Conservation (phyloP, 495 filamentous ascomycete species). For the Neurospora sp. region DNA sequence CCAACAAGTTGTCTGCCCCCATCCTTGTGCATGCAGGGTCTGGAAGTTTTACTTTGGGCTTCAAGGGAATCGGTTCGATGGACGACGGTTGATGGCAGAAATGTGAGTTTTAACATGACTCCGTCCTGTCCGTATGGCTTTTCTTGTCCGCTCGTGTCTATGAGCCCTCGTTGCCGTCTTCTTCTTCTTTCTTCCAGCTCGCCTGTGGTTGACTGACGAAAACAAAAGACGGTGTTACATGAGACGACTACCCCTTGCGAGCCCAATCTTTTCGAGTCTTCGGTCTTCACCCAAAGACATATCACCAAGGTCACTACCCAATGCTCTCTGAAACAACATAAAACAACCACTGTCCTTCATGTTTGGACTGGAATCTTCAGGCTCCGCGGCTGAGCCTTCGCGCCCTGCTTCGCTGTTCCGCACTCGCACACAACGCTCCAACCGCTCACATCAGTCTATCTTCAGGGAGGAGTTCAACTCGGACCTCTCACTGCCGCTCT, state of each 20-base stretch:
- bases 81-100: background rate
- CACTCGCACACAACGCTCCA: background rate
- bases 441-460: slow-evolving; percentile 15
- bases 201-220: background rate
- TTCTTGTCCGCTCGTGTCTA: too few species aligned
- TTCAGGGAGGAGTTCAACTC: slow-evolving; percentile 21
- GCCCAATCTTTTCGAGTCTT: background rate
- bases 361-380: background rate
- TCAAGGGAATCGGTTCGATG: background rate
- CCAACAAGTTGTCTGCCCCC: background rate
- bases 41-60: background rate
- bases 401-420: background rate
- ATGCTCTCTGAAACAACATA: background rate
- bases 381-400: background rate
- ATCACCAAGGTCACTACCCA: background rate
- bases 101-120: background rate
- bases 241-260: background rate
- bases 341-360: background rate
- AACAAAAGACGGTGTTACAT: background rate
- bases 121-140: background rate
- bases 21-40: background rate
- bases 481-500: slow-evolving; percentile 1
- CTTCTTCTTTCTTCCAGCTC: background rate
- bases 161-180: background rate
- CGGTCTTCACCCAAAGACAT: background rate